phyloP scores from a whole-genome alignment of 2,329 filamentous ascomycete genomes.

The Gremmenia infestans region DNA sequence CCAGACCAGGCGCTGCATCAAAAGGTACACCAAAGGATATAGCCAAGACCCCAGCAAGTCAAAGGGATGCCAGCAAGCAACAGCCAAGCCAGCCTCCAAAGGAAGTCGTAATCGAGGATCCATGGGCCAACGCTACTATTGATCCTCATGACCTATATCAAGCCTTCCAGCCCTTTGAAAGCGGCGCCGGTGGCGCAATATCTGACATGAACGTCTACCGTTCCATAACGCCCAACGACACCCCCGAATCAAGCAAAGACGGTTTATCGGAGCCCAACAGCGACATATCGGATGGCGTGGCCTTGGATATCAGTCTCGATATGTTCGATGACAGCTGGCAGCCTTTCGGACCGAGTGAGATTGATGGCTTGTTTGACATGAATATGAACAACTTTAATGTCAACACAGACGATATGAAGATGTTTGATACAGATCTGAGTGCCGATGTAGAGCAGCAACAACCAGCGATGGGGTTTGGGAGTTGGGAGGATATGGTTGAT shows the following conservation, averaged over 20 bases:
- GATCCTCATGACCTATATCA: slow-evolving; percentile 48
- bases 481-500: slow-evolving; percentile 46
- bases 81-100: slow-evolving; percentile 25
- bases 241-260: slow-evolving; percentile 60
- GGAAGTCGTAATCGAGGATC: slow-evolving; percentile 17
- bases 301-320: slow-evolving; percentile 48
- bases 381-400: slow-evolving; percentile 37
- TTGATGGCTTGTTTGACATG: slow-evolving; percentile 35
- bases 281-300: slow-evolving; percentile 52
- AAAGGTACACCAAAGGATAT: slow-evolving; percentile 22
- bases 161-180: slow-evolving; percentile 38
- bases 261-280: slow-evolving; percentile 56
- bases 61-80: slow-evolving; percentile 25
- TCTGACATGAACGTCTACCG: slow-evolving; percentile 50
- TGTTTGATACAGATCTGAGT: slow-evolving; percentile 22
- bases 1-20: slow-evolving; percentile 30
- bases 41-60: slow-evolving; percentile 19
- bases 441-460: slow-evolving; percentile 22
- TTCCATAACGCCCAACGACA: slow-evolving; percentile 56
- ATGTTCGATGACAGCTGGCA: slow-evolving; percentile 39
- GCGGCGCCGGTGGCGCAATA: slow-evolving; percentile 43
- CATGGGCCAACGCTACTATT: slow-evolving; percentile 44
- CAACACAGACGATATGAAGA: slow-evolving; percentile 15
- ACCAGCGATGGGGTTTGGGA: slow-evolving; percentile 24
- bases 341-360: slow-evolving; percentile 37